Evolutionary conservation across 441 rosid genomes (phyloP).

Genomic region (Macaranga tanarius): DNA sequence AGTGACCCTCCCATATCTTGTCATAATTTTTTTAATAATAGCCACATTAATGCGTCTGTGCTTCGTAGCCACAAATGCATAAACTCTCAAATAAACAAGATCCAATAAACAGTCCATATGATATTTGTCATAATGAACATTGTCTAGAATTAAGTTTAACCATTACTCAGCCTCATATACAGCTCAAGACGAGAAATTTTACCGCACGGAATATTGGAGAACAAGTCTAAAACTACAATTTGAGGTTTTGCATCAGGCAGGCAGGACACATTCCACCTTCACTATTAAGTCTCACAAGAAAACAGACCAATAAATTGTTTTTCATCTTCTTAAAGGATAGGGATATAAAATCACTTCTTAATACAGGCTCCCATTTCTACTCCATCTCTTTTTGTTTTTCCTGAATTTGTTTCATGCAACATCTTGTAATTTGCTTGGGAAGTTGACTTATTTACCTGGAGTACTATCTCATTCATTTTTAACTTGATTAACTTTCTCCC

Average conservation of each 20-base stretch:
- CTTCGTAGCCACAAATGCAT: not conserved
- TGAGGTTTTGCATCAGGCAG: not conserved
- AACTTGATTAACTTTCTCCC: slow-evolving; percentile 87
- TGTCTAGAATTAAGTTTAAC: not conserved
- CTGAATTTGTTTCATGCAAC: not conserved
- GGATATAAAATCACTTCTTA: not conserved
- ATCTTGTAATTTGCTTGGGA: not conserved
- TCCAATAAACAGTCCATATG: not conserved
- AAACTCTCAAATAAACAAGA: not conserved
- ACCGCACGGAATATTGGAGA: not conserved
- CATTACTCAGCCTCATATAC: not conserved
- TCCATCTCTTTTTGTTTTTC: not conserved
- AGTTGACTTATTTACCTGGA: slow-evolving; percentile 62
- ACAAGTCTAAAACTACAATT: slow-evolving; percentile 1
- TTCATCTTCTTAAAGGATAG: not conserved
- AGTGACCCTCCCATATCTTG: too few relatives aligned
- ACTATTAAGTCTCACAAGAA: slow-evolving; percentile 12
- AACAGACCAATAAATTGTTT: not conserved
- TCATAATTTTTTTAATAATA: too few relatives aligned
- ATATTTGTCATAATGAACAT: slow-evolving; percentile 5
- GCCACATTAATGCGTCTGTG: too few relatives aligned
- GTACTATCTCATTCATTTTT: slow-evolving; percentile 80
- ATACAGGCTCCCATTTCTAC: slow-evolving; percentile 3
- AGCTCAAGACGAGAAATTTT: not conserved
- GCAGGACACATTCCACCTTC: not conserved